phyloP scores from a whole-genome alignment of 73 alveolate species.

The Stentor coeruleus region DNA sequence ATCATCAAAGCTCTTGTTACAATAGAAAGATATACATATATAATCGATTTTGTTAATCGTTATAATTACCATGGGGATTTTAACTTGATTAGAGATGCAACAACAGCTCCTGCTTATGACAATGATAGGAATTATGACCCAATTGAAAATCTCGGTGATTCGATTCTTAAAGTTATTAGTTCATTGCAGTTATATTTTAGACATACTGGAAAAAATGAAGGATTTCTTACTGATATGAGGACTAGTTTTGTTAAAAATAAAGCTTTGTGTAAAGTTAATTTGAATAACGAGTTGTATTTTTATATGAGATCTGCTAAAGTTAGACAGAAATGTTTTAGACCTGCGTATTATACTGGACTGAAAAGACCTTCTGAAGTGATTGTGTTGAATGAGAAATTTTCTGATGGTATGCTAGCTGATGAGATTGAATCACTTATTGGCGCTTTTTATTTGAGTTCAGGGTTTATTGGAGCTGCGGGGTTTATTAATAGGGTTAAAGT shows the following conservation, averaged over 20 bases:
- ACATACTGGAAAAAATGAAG: conserved; percentile 30
- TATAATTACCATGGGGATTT: neutral
- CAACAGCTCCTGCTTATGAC: neutral
- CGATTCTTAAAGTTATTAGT: conserved; percentile 27
- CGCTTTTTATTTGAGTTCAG: neutral
- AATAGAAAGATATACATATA: conserved; percentile 1
- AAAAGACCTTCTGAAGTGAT: neutral
- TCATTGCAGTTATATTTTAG: conserved; percentile 24
- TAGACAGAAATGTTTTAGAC: neutral
- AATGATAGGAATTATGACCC: conserved; percentile 32
- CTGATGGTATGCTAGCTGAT: conserved; percentile 8
- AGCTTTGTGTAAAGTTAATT: conserved; percentile 13
- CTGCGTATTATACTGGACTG: neutral
- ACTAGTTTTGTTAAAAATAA: conserved; percentile 26
- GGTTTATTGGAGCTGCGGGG: conserved; percentile 6
- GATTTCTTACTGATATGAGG: conserved; percentile 22
- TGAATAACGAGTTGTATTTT: conserved; percentile 26
- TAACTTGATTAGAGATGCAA: neutral
- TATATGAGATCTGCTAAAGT: neutral
- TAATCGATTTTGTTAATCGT: neutral
- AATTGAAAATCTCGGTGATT: conserved; percentile 39
- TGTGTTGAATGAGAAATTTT: neutral
- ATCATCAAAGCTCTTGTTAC: too few species aligned
- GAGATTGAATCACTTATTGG: conserved; percentile 1
- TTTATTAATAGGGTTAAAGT: neutral